A percentile compares a stretch with the other conserved stretches of the same genome.
Conservation (phyloP, 805 yeast genomes). For the Wickerhamiella slavikovae region DNA sequence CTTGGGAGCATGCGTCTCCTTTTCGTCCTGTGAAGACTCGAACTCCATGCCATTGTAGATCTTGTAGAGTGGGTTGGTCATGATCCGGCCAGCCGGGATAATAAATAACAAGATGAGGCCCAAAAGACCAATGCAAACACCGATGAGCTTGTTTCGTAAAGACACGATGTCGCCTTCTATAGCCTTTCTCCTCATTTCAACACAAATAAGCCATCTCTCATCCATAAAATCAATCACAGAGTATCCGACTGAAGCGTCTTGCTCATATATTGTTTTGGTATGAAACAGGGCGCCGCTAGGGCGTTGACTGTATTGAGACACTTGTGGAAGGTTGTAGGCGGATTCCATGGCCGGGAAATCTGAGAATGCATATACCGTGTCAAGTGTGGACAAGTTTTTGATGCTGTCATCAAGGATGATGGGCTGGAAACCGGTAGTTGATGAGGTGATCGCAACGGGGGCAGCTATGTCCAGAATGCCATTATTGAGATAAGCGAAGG, state of each 20-base stretch:
- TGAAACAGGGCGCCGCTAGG: slow-evolving; percentile 6
- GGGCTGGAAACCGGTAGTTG: too few relatives aligned
- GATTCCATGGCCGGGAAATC: slow-evolving; percentile 8
- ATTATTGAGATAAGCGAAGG: neutral
- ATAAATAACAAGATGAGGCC: slow-evolving; percentile 6
- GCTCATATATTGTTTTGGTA: slow-evolving; percentile 4
- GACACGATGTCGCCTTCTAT: slow-evolving; percentile 4
- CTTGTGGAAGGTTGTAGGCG: neutral
- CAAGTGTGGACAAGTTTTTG: too few relatives aligned
- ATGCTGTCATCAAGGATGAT: too few relatives aligned
- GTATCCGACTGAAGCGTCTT: slow-evolving; percentile 10
- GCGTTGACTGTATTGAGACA: neutral
- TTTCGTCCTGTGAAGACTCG: neutral
- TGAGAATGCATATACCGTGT: slow-evolving; percentile 1
- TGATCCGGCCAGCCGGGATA: slow-evolving; percentile 7
- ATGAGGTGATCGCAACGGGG: neutral
- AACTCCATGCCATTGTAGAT: slow-evolving; percentile 10
- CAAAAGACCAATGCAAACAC: slow-evolving; percentile 8
- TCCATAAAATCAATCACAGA: slow-evolving; percentile 5
- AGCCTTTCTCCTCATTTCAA: slow-evolving; percentile 3
- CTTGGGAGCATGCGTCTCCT: neutral
- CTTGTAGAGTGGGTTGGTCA: slow-evolving; percentile 7
- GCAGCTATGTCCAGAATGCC: neutral
- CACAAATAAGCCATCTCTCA: slow-evolving; percentile 7
- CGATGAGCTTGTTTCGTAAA: slow-evolving; percentile 6